These are phyloP conservation scores for Globisporangium irregulare DNA, from an alignment of 352 stramenopile species.

Conservation along the genomic window DNA sequence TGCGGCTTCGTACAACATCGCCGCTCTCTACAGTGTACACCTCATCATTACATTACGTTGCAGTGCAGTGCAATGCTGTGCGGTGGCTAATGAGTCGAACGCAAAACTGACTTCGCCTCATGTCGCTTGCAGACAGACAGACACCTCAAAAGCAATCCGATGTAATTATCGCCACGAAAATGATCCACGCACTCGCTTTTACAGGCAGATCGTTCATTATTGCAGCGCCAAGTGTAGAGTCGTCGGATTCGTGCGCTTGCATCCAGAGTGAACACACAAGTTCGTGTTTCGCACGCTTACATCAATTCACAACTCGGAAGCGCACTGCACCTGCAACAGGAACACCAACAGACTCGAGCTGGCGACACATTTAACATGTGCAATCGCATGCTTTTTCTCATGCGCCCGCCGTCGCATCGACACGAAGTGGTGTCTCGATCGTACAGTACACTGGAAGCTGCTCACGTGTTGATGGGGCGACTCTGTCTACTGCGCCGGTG, in stretches of 20 bases:
- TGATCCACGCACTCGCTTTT: neutral
- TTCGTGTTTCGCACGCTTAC: no score
- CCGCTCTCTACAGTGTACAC: neutral
- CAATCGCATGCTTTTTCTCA: constrained; percentile 3
- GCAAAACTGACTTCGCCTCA: neutral
- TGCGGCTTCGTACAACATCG: no score
- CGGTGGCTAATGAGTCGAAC: neutral
- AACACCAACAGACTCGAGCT: neutral
- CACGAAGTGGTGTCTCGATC: neutral
- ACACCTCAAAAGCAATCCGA: neutral
- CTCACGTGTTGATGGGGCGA: neutral
- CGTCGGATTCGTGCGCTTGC: neutral
- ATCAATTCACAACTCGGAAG: neutral
- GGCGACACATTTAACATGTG: neutral
- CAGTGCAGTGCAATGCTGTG: neutral
- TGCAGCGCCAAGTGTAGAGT: neutral
- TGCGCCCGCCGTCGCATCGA: neutral
- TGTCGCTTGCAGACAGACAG: neutral
- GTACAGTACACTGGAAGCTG: neutral
- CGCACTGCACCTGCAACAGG: neutral
- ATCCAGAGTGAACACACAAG: neutral
- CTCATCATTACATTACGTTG: neutral
- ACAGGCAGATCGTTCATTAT: neutral
- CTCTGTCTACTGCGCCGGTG: neutral
- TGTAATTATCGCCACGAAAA: neutral